Evolutionary conservation across 2,329 filamentous ascomycete species (phyloP).

Genomic region (Emydomyces testavorans): DNA sequence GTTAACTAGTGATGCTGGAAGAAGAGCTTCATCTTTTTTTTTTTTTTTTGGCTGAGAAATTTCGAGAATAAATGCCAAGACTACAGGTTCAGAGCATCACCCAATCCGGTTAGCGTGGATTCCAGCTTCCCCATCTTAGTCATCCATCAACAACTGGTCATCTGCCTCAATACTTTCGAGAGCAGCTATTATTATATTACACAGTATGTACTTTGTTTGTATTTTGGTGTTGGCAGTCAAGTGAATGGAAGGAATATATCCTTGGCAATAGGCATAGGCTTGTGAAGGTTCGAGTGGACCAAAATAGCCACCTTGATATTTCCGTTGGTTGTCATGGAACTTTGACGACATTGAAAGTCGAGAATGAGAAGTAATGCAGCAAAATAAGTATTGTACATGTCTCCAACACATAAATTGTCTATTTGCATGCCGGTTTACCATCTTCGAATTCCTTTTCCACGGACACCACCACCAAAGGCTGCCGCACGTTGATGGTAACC

Average conservation of each 20-base stretch:
- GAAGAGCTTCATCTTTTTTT: conserved; percentile 13
- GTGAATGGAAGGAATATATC: too few relatives aligned
- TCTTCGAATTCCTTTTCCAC: conserved; percentile 27
- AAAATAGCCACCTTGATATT: too few relatives aligned
- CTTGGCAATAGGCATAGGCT: too few relatives aligned
- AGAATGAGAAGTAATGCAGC: not conserved
- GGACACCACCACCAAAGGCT: conserved; percentile 27
- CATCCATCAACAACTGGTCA: not conserved
- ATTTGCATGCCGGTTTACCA: conserved; percentile 22
- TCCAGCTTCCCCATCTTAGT: not conserved
- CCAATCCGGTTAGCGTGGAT: conserved; percentile 7
- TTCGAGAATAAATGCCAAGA: conserved; percentile 20
- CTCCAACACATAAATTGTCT: not conserved
- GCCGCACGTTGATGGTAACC: conserved; percentile 33
- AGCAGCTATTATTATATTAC: too few relatives aligned
- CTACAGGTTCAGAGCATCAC: not conserved
- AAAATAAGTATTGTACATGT: not conserved
- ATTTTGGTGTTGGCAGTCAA: too few relatives aligned
- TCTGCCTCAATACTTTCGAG: too few relatives aligned
- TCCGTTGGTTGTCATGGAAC: too few relatives aligned
- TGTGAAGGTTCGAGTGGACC: too few relatives aligned
- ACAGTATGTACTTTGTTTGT: too few relatives aligned
- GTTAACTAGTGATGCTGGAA: not conserved
- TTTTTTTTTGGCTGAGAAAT: conserved; percentile 19
- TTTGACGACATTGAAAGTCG: too few relatives aligned